A percentile compares a stretch with the other conserved stretches of the same genome.
Conservation (phyloP, 2,329 filamentous ascomycete species). For the Didymella keratinophila region DNA sequence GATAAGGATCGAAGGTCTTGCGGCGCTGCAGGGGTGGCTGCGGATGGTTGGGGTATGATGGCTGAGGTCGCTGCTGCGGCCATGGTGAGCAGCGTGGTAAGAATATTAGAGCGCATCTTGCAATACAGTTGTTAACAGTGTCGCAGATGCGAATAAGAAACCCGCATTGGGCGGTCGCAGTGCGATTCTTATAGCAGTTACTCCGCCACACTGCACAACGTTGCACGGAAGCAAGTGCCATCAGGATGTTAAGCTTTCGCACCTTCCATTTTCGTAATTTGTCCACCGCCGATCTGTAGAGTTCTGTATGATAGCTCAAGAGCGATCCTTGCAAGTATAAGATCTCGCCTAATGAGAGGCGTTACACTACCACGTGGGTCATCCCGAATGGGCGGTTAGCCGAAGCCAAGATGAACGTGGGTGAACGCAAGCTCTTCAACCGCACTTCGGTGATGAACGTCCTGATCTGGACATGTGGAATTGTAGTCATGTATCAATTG, state of each 20-base stretch:
- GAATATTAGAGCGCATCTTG: background rate
- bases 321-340: constrained; percentile 8
- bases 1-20: constrained; percentile 57
- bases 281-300: background rate
- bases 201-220: too few species aligned
- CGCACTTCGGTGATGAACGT: too few species aligned
- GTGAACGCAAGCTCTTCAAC: too few species aligned
- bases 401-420: background rate
- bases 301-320: background rate
- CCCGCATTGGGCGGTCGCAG: too few species aligned
- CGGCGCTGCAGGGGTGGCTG: background rate
- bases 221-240: background rate
- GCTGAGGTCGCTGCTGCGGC: background rate
- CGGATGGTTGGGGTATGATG: background rate
- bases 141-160: too few species aligned
- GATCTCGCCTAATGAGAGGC: constrained; percentile 18
- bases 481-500: too few species aligned
- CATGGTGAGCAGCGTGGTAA: background rate
- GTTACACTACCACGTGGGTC: constrained; percentile 9
- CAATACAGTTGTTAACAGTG: background rate
- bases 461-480: too few species aligned
- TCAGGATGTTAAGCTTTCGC: background rate
- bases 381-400: background rate
- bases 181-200: too few species aligned
- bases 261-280: background rate